Conservation (phyloP, 257 asterid genomes). For the Solanum bulbocastanum region DNA sequence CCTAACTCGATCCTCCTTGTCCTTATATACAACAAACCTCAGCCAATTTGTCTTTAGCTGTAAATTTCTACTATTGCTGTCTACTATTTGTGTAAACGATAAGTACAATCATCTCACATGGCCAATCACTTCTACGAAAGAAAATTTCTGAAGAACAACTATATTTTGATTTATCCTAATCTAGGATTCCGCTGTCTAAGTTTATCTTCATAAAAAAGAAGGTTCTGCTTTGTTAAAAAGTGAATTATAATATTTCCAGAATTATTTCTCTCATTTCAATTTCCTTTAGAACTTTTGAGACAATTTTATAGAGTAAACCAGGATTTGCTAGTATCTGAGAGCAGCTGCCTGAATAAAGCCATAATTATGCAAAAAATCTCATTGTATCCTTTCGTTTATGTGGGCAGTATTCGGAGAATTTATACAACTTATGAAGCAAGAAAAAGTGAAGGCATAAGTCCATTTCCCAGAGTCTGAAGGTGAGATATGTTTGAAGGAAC, state of each 20-base stretch:
- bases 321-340: neutral
- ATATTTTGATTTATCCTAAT: neutral
- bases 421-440: slow-evolving; percentile 24
- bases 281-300: too few relatives aligned
- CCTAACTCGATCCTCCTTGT: neutral
- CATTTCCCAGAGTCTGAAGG: neutral
- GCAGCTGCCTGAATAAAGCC: neutral
- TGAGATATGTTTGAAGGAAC: neutral
- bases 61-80: neutral
- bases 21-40: neutral
- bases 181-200: too few relatives aligned
- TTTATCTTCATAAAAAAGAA: too few relatives aligned
- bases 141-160: neutral
- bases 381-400: neutral
- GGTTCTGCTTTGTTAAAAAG: neutral
- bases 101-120: neutral
- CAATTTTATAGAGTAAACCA: too few relatives aligned
- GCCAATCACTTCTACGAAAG: neutral
- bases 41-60: neutral
- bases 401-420: slow-evolving; percentile 26
- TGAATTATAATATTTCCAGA: too few relatives aligned
- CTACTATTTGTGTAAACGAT: neutral
- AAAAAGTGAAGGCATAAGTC: slow-evolving; percentile 12
- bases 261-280: too few relatives aligned
- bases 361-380: neutral